phyloP scores from a whole-genome alignment of 2,329 filamentous ascomycete genomes.

The Colletotrichum musicola region DNA sequence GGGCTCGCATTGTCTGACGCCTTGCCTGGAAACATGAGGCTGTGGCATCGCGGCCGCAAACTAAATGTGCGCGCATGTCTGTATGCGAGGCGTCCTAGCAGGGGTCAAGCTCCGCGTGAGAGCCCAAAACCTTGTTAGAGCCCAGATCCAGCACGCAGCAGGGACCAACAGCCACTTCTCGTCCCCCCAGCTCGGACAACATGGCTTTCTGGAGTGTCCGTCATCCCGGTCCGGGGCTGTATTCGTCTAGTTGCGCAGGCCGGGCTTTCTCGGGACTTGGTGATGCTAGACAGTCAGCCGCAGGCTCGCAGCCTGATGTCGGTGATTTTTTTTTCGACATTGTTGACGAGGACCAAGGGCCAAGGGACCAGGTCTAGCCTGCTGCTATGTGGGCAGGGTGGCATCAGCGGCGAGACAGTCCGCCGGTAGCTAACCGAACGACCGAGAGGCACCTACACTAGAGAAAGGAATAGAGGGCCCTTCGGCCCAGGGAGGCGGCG shows the following conservation, averaged over 20 bases:
- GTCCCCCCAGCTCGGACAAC: conserved; percentile 1
- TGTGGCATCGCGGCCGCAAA: conserved; percentile 23
- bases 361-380: conserved; percentile 22
- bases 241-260: background rate
- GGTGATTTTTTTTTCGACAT: conserved; percentile 17
- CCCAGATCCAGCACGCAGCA: conserved; percentile 5
- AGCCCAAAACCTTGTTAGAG: conserved; percentile 21
- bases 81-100: conserved; percentile 2
- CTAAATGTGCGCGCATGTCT: background rate
- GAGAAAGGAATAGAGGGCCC: background rate
- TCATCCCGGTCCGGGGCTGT: background rate
- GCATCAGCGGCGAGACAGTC: conserved; percentile 14
- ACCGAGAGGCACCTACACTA: conserved; percentile 2
- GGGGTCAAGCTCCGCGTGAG: conserved; percentile 16
- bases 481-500: background rate
- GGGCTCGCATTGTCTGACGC: conserved; percentile 14
- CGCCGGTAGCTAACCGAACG: conserved; percentile 14
- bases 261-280: background rate
- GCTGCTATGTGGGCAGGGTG: conserved; percentile 21
- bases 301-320: conserved; percentile 16
- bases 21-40: conserved; percentile 22
- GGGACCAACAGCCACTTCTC: background rate
- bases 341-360: conserved; percentile 21
- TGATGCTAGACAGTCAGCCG: conserved; percentile 20
- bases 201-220: background rate